These are phyloP conservation scores for Staphylotrichum tortipilum DNA, from an alignment of 495 filamentous ascomycete species.

Conservation along the genomic window DNA sequence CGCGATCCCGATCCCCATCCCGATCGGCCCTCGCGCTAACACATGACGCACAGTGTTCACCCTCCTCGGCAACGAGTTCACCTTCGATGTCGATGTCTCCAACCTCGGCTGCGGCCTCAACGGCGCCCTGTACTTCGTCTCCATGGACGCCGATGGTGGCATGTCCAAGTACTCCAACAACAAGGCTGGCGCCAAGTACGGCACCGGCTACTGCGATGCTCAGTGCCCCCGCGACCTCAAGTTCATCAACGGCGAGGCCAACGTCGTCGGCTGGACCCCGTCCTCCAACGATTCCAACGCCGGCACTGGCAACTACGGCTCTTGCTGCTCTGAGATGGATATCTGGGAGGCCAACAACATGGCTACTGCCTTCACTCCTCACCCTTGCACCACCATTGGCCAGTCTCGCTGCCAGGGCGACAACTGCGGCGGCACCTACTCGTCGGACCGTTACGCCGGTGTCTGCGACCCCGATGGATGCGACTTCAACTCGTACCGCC, in stretches of 20 bases:
- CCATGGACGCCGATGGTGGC: conserved; percentile 50
- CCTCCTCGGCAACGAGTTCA: conserved; percentile 50
- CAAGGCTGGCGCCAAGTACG: conserved; percentile 53
- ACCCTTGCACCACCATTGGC: conserved; percentile 52
- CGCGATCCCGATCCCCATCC: too few species aligned
- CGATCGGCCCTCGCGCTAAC: background rate
- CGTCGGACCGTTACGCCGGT: conserved; percentile 41
- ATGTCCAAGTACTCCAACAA: conserved; percentile 42
- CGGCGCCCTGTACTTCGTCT: conserved; percentile 52
- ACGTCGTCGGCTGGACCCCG: conserved; percentile 51
- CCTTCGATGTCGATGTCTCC: conserved; percentile 52
- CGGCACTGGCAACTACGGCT: conserved; percentile 50
- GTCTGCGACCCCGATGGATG: conserved; percentile 66
- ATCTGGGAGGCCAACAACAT: conserved; percentile 66
- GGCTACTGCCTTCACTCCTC: conserved; percentile 55
- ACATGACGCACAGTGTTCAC: conserved; percentile 31
- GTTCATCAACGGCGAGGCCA: conserved; percentile 47
- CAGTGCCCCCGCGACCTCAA: conserved; percentile 49
- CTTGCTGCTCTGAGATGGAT: conserved; percentile 69
- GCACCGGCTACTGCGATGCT: conserved; percentile 50
- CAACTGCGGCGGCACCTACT: conserved; percentile 44
- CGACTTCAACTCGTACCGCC: conserved; percentile 69
- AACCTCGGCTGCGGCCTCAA: conserved; percentile 48
- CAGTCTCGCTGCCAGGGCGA: conserved; percentile 49
- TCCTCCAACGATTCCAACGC: conserved; percentile 53